phyloP scores from a whole-genome alignment of 2,329 filamentous ascomycete genomes.

The Xylariomycetidae sp. region DNA sequence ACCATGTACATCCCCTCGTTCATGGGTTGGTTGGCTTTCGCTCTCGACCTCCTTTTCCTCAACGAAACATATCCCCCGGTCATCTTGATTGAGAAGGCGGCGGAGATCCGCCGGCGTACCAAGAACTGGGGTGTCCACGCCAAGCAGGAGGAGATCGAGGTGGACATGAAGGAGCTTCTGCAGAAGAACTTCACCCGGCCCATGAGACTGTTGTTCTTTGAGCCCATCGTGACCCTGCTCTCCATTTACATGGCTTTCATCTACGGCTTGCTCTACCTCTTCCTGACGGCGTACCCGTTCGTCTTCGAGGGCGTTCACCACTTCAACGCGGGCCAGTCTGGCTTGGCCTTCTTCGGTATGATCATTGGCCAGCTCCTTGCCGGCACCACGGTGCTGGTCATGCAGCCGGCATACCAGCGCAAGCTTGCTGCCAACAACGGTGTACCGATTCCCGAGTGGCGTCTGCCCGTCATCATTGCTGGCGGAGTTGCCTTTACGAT shows the following conservation, averaged over 20 bases:
- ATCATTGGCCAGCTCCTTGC: slow-evolving; percentile 65
- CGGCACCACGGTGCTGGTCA: slow-evolving; percentile 55
- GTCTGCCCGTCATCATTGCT: slow-evolving; percentile 54
- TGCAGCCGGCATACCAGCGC: slow-evolving; percentile 61
- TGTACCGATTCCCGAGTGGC: slow-evolving; percentile 60
- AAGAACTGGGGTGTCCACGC: slow-evolving; percentile 67
- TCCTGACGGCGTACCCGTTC: slow-evolving; percentile 77
- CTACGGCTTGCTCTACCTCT: slow-evolving; percentile 71
- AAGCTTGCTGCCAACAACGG: slow-evolving; percentile 64
- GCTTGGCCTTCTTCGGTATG: slow-evolving; percentile 83
- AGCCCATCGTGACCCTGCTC: slow-evolving; percentile 63
- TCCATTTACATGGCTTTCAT: slow-evolving; percentile 71
- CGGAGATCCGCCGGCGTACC: slow-evolving; percentile 56
- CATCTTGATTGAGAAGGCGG: slow-evolving; percentile 56
- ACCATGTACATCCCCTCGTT: slow-evolving; percentile 59
- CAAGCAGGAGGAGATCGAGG: slow-evolving; percentile 65
- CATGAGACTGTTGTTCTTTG: slow-evolving; percentile 57
- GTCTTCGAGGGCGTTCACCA: slow-evolving; percentile 70
- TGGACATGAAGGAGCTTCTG: slow-evolving; percentile 57
- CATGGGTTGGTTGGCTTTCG: slow-evolving; percentile 56
- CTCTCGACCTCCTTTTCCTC: slow-evolving; percentile 55
- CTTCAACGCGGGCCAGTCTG: slow-evolving; percentile 63
- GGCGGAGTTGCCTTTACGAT: slow-evolving; percentile 54
- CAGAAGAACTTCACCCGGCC: slow-evolving; percentile 63
- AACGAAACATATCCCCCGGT: slow-evolving; percentile 65